A percentile compares a stretch with the other conserved stretches of the same genome.
phyloP scores from a whole-genome alignment of 2,329 filamentous ascomycete species.

The Ramularia endophylla region DNA sequence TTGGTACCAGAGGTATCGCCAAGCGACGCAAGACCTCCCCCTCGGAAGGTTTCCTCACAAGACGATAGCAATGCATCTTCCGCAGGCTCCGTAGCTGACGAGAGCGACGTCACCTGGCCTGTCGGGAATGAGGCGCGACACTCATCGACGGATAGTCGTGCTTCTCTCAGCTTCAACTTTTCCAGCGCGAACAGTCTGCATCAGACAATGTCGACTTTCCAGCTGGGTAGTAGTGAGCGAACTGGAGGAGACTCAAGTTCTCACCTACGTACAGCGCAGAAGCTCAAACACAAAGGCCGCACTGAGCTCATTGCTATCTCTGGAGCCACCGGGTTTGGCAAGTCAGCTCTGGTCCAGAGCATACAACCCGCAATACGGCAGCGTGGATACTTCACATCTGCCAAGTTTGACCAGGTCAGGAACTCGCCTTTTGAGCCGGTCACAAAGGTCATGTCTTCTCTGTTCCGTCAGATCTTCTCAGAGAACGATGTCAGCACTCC shows the following conservation, averaged over 20 bases:
- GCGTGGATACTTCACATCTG: conserved; percentile 55
- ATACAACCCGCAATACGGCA: conserved; percentile 52
- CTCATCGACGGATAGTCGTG: conserved; percentile 16
- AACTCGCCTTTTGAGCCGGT: conserved; percentile 57
- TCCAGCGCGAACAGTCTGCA: conserved; percentile 13
- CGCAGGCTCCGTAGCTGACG: conserved; percentile 1
- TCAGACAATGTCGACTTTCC: conserved; percentile 15
- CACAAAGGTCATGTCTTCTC: conserved; percentile 53
- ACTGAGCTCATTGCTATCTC: conserved; percentile 55
- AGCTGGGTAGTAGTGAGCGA: conserved; percentile 10
- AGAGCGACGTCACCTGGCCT: conserved; percentile 4
- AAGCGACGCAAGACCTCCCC: no score
- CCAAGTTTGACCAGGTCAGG: conserved; percentile 55
- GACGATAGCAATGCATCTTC: no score
- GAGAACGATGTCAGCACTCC: conserved; percentile 57
- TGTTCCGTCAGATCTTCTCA: conserved; percentile 60
- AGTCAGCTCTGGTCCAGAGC: conserved; percentile 54
- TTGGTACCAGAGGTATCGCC: conserved; percentile 27
- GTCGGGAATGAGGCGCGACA: no score
- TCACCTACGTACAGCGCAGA: conserved; percentile 39
- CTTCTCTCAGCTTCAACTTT: conserved; percentile 15
- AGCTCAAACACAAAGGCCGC: conserved; percentile 48
- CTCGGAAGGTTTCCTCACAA: no score
- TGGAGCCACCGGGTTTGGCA: conserved; percentile 54
- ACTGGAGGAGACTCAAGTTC: conserved; percentile 20